phyloP scores from a whole-genome alignment of 148 eudicot genomes.

The Heliamphora exappendiculata region DNA sequence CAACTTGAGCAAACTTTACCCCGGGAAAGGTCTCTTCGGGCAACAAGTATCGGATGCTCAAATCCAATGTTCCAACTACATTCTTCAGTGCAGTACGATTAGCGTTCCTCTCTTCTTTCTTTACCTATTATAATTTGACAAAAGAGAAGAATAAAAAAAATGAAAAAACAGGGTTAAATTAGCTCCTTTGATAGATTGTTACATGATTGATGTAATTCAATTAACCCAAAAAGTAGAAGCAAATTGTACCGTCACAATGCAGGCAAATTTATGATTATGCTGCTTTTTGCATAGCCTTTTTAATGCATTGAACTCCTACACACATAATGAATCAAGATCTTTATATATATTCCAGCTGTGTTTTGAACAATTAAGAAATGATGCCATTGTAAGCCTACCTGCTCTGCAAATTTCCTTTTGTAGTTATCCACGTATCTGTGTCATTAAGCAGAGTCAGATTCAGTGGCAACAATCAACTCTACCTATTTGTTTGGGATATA shows the following conservation, averaged over 20 bases:
- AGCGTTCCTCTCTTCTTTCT: constrained; percentile 44
- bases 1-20: constrained; percentile 34
- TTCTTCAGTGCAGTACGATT: constrained; percentile 46
- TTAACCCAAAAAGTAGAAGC: background rate
- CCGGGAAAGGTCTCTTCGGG: constrained; percentile 73
- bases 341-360: background rate
- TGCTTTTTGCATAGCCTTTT: constrained; percentile 47
- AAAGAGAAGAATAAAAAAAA: background rate
- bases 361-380: background rate
- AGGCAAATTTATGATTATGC: constrained; percentile 34
- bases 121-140: constrained; percentile 38
- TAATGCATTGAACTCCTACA: constrained; percentile 57
- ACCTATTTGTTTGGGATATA: background rate
- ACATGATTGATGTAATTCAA: background rate
- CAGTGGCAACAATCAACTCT: constrained; percentile 6
- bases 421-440: constrained; percentile 53
- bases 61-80: constrained; percentile 79
- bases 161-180: too few relatives aligned
- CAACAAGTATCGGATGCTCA: constrained; percentile 52
- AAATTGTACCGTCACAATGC: constrained; percentile 60
- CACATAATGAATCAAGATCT: background rate
- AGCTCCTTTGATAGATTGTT: background rate
- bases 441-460: constrained; percentile 13
- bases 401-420: constrained; percentile 69
- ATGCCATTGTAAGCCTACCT: constrained; percentile 35